A percentile compares a stretch with the other conserved stretches of the same genome.
These are phyloP conservation scores for Schizonepeta tenuifolia DNA, from an alignment of 257 asterid genomes.

Conservation along the genomic window DNA sequence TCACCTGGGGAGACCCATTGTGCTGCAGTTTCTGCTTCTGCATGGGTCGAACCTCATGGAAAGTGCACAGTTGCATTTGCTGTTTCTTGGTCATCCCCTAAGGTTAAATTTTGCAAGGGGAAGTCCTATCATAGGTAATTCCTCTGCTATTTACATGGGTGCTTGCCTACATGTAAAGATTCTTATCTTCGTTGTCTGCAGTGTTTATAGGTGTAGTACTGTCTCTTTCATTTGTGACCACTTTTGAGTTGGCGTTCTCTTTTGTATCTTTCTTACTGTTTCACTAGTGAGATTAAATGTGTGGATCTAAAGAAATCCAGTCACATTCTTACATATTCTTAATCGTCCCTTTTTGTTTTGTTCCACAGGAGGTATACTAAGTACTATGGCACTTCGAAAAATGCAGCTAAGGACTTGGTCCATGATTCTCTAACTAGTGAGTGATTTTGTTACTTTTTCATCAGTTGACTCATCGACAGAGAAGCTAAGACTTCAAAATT, in stretches of 20 bases:
- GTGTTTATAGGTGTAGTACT: background rate
- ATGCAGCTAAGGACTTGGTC: slow-evolving; percentile 85
- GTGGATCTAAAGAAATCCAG: slow-evolving; percentile 9
- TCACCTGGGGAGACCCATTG: slow-evolving; percentile 90
- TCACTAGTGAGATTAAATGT: background rate
- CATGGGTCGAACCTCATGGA: slow-evolving; percentile 99
- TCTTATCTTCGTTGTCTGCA: slow-evolving; percentile 1
- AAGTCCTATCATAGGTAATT: slow-evolving; percentile 86
- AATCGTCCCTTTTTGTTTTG: slow-evolving; percentile 21
- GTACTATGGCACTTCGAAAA: slow-evolving; percentile 88
- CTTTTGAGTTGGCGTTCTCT: slow-evolving; percentile 1
- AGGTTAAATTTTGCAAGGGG: slow-evolving; percentile 94
- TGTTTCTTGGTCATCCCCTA: slow-evolving; percentile 95
- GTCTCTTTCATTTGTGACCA: background rate
- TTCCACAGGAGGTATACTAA: slow-evolving; percentile 92
- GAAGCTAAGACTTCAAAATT: background rate
- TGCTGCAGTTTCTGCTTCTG: slow-evolving; percentile 96
- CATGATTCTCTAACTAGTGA: slow-evolving; percentile 96
- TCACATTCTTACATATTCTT: slow-evolving; percentile 18
- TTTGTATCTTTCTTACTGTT: background rate
- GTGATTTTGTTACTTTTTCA: slow-evolving; percentile 28
- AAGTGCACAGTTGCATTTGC: slow-evolving; percentile 91
- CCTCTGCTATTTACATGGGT: slow-evolving; percentile 1
- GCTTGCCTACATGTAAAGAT: background rate
- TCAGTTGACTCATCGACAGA: background rate